A percentile compares a stretch with the other conserved stretches of the same genome.
These are phyloP conservation scores for Umbelopsis sp. DNA, from an alignment of 192 early-diverging fungal species.

Conservation along the genomic window DNA sequence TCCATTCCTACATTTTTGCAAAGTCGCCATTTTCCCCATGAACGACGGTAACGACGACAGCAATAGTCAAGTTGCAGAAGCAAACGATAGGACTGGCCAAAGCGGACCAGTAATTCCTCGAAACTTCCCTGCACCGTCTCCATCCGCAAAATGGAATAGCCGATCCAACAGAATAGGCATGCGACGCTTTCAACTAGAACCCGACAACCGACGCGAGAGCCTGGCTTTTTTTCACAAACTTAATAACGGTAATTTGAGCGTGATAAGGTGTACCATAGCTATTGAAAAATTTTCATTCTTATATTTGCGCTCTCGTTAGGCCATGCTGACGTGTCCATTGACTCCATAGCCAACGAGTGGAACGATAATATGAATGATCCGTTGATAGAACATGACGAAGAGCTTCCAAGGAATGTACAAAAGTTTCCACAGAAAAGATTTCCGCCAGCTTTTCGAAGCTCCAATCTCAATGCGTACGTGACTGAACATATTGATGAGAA, in stretches of 20 bases:
- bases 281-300: not conserved
- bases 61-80: no score
- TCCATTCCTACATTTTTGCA: no score
- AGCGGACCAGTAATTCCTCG: not conserved
- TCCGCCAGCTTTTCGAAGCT: not conserved
- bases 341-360: not conserved
- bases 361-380: conserved; percentile 4
- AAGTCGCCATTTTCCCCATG: no score
- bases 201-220: not conserved
- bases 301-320: not conserved
- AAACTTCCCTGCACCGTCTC: not conserved
- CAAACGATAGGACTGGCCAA: not conserved
- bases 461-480: not conserved
- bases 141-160: not conserved
- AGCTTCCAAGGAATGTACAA: not conserved
- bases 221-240: not conserved
- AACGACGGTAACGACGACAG: not conserved
- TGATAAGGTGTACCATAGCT: not conserved
- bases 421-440: not conserved
- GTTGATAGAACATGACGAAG: not conserved
- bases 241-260: not conserved
- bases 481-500: not conserved
- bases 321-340: not conserved
- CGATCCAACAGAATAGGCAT: not conserved
- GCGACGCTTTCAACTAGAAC: not conserved